Evolutionary conservation across 2,329 filamentous ascomycete genomes (phyloP).

Genomic region (Alternaria gaisen): DNA sequence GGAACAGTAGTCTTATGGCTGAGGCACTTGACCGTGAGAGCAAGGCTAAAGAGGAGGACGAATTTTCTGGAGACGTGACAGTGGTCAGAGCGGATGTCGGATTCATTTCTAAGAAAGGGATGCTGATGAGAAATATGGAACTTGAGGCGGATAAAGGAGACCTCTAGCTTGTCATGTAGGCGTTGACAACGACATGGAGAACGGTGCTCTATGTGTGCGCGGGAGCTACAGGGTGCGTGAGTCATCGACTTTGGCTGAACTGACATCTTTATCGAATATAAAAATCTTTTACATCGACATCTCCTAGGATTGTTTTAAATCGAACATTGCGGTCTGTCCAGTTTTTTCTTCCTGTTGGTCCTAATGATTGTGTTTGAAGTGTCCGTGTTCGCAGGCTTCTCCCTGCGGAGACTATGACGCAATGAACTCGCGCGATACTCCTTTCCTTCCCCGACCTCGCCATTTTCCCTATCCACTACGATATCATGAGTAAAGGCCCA

Average conservation of each 20-base stretch:
- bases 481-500: neutral
- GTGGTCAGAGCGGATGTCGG: slow-evolving; percentile 38
- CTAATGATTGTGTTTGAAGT: neutral
- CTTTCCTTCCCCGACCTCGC: neutral
- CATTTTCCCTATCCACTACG: neutral
- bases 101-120: slow-evolving; percentile 29
- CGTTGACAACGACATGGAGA: neutral
- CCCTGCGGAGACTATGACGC: neutral
- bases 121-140: slow-evolving; percentile 30
- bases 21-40: slow-evolving; percentile 31
- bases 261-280: neutral
- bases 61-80: neutral
- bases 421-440: neutral
- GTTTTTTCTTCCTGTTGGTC: neutral
- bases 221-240: neutral
- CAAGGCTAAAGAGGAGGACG: slow-evolving; percentile 16
- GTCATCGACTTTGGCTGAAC: neutral
- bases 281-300: neutral
- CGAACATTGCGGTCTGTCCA: too few relatives aligned
- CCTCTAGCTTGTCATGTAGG: neutral
- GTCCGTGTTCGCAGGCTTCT: neutral
- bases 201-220: neutral
- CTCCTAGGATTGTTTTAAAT: neutral
- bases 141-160: neutral
- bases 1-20: slow-evolving; percentile 24